A percentile compares a stretch with the other conserved stretches of the same genome.
phyloP scores from a whole-genome alignment of 345 rosid genomes.

The Microthlaspi erraticum region DNA sequence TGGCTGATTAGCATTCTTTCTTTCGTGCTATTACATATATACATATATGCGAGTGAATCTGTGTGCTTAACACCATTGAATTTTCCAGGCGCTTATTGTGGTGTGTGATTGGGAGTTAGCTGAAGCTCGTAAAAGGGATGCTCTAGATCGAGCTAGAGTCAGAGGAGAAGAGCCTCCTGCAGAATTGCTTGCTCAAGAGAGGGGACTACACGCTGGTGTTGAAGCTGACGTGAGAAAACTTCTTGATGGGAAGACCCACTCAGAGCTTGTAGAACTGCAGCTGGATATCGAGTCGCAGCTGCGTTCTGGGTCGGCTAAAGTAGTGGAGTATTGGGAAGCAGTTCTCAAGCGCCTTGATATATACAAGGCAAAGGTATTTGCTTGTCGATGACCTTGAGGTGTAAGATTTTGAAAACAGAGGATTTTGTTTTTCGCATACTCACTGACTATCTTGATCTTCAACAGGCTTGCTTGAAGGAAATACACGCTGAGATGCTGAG shows the following conservation, averaged over 20 bases:
- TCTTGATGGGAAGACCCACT: conserved; percentile 79
- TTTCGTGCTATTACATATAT: conserved; percentile 1
- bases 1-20: background rate
- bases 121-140: conserved; percentile 89
- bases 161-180: conserved; percentile 97
- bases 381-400: conserved; percentile 13
- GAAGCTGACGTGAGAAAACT: conserved; percentile 79
- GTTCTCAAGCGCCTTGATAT: conserved; percentile 86
- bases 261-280: conserved; percentile 70
- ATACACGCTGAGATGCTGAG: conserved; percentile 86
- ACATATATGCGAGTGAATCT: conserved; percentile 4
- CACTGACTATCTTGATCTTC: conserved; percentile 33
- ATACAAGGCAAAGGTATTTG: conserved; percentile 89
- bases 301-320: conserved; percentile 91
- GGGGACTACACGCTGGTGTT: conserved; percentile 88
- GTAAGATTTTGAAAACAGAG: background rate
- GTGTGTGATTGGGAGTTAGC: conserved; percentile 95
- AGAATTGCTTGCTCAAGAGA: conserved; percentile 87
- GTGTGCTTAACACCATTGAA: conserved; percentile 18
- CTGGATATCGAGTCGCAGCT: conserved; percentile 77
- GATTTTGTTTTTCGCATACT: conserved; percentile 9
- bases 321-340: conserved; percentile 98
- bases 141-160: conserved; percentile 84
- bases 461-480: conserved; percentile 91
- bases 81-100: conserved; percentile 79